Conservation (phyloP, 345 rosid species). For the Nasturtium officinale region DNA sequence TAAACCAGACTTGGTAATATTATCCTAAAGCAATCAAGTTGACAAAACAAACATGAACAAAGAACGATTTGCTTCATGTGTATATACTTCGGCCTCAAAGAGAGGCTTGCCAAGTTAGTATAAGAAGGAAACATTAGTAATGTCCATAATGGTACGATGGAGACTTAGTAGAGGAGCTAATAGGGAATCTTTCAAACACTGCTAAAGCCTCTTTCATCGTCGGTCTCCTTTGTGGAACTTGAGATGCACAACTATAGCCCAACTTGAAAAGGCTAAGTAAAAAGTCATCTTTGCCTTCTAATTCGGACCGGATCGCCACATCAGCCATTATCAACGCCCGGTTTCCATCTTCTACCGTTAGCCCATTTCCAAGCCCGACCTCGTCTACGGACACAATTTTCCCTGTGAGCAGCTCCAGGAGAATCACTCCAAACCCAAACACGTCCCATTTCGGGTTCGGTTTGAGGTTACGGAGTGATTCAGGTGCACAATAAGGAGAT, state of each 20-base stretch:
- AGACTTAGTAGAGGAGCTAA: conserved; percentile 37
- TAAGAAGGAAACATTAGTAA: conserved; percentile 10
- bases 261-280: conserved; percentile 76
- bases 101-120: conserved; percentile 32
- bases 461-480: conserved; percentile 78
- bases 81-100: conserved; percentile 32
- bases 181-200: conserved; percentile 71
- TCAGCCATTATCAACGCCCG: conserved; percentile 77
- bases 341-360: conserved; percentile 60
- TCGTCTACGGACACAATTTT: conserved; percentile 71
- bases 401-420: conserved; percentile 75
- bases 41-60: conserved; percentile 8
- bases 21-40: conserved; percentile 17
- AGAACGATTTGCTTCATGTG: conserved; percentile 23
- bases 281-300: conserved; percentile 82
- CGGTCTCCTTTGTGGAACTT: conserved; percentile 87
- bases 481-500: conserved; percentile 76
- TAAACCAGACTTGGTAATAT: conserved; percentile 7
- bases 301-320: conserved; percentile 60
- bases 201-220: conserved; percentile 77
- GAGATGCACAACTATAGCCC: conserved; percentile 85
- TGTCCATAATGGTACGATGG: conserved; percentile 42
- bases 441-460: conserved; percentile 93
- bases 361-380: conserved; percentile 75
- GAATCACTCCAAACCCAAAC: conserved; percentile 76